Conservation (phyloP, 345 rosid species). For the Eucalyptus sp. region DNA sequence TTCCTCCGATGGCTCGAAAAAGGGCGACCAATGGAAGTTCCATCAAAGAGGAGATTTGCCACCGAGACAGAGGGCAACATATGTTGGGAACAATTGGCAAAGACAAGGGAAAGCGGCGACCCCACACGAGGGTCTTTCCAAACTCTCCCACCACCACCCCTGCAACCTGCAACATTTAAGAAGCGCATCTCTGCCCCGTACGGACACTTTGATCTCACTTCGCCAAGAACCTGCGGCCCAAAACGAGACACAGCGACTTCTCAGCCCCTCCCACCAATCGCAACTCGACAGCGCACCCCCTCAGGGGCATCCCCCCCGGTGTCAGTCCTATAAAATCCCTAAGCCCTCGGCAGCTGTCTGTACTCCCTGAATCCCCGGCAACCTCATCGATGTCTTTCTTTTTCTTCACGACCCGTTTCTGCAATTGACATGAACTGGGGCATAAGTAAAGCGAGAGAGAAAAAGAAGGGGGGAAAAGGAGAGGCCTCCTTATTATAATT, state of each 20-base stretch:
- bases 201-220: slow-evolving; percentile 3
- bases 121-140: background rate
- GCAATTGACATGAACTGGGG: background rate
- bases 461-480: background rate
- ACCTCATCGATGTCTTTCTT: background rate
- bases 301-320: background rate
- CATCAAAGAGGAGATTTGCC: background rate
- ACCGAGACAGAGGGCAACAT: background rate
- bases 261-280: slow-evolving; percentile 2
- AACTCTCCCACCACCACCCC: background rate
- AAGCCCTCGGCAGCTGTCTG: background rate
- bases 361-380: background rate
- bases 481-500: background rate
- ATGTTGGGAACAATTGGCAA: background rate
- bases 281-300: slow-evolving; percentile 10
- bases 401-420: background rate
- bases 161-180: background rate
- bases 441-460: background rate
- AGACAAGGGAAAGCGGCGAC: background rate
- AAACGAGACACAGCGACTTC: background rate
- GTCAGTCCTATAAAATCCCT: background rate
- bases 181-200: background rate
- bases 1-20: background rate
- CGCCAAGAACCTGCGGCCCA: slow-evolving; percentile 2
- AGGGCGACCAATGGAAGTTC: background rate